phyloP scores from a whole-genome alignment of 441 rosid species.

The Euphorbia neoarborescens region DNA sequence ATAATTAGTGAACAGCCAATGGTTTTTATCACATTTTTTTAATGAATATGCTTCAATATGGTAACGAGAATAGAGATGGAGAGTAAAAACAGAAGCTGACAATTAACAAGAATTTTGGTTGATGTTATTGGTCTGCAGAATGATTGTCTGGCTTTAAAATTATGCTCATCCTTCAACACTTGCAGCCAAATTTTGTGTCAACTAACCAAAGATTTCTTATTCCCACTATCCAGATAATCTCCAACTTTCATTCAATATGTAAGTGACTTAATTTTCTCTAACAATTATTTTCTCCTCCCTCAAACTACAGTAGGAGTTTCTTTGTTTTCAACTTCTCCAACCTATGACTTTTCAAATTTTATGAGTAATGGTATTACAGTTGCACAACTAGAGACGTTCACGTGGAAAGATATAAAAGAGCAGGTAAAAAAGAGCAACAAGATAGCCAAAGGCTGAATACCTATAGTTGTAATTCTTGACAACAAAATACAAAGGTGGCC shows the following conservation, averaged over 20 bases:
- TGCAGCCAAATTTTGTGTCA: not conserved
- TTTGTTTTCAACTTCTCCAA: not conserved
- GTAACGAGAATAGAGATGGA: not conserved
- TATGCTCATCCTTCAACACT: not conserved
- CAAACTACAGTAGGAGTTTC: not conserved
- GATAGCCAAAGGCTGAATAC: constrained; percentile 24
- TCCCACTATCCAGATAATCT: not conserved
- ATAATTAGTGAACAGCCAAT: not conserved
- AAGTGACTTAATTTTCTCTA: not conserved
- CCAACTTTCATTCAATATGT: not conserved
- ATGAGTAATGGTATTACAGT: not conserved
- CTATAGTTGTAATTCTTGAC: constrained; percentile 82
- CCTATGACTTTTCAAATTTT: not conserved
- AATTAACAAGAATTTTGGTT: not conserved
- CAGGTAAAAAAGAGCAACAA: not conserved
- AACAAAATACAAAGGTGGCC: constrained; percentile 87
- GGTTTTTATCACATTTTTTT: not conserved
- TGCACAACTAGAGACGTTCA: not conserved
- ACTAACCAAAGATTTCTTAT: not conserved
- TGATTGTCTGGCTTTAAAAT: not conserved
- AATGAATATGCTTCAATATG: not conserved
- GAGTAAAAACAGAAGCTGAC: not conserved
- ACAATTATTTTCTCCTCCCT: not conserved
- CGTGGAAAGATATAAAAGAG: not conserved
- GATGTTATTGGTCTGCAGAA: not conserved